Evolutionary conservation across 495 filamentous ascomycete genomes (phyloP).

Genomic region (Massariosphaeria phaeospora): DNA sequence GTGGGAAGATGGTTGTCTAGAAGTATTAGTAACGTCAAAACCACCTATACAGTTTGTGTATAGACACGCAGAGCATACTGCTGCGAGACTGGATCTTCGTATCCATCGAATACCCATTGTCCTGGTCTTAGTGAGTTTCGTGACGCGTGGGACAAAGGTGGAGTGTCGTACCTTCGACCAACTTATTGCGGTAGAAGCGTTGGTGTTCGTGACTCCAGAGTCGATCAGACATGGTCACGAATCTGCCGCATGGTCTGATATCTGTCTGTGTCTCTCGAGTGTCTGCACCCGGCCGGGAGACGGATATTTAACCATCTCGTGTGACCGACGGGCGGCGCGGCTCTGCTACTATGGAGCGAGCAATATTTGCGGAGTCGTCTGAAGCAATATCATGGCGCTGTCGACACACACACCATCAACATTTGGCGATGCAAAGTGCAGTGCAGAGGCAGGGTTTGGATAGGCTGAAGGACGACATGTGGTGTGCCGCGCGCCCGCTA

Average conservation of each 20-base stretch:
- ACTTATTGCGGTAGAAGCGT: background rate
- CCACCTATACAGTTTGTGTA: too few species aligned
- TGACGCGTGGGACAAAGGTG: background rate
- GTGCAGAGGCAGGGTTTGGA: background rate
- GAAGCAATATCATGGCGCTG: background rate
- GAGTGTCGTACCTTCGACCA: background rate
- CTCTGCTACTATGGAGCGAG: background rate
- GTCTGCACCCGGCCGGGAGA: background rate
- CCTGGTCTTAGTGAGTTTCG: background rate
- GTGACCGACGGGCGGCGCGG: background rate
- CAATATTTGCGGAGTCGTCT: background rate
- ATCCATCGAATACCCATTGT: slow-evolving; percentile 1
- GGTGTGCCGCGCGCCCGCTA: background rate
- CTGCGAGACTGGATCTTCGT: too few species aligned
- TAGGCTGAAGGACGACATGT: background rate
- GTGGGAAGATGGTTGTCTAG: too few species aligned
- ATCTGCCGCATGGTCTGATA: background rate
- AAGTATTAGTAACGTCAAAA: too few species aligned
- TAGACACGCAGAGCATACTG: too few species aligned
- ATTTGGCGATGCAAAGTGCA: background rate
- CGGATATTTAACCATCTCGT: slow-evolving; percentile 2
- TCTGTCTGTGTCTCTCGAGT: background rate
- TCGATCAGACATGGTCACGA: slow-evolving; percentile 1
- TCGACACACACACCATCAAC: background rate
- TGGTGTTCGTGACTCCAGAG: background rate